A percentile compares a stretch with the other conserved stretches of the same genome.
phyloP scores from a whole-genome alignment of 768 basidiomycete species.

The Leucogyrophana mollusca region DNA sequence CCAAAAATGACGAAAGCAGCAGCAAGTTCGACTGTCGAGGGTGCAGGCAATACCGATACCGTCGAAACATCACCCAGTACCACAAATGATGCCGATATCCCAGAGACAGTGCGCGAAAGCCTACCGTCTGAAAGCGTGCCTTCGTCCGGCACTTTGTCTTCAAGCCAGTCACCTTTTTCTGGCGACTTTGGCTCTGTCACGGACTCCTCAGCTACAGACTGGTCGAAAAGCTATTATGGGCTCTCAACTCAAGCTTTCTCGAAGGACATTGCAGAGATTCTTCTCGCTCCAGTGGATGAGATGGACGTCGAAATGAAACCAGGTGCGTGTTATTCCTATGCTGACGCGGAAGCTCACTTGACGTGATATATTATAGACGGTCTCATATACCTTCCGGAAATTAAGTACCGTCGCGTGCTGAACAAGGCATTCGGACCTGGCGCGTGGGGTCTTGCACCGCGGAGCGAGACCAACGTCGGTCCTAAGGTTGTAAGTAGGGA shows the following conservation, averaged over 20 bases:
- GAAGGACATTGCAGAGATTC: conserved; percentile 66
- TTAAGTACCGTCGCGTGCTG: conserved; percentile 89
- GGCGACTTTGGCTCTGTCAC: conserved; percentile 24
- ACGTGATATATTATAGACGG: conserved; percentile 59
- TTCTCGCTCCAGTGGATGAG: conserved; percentile 74
- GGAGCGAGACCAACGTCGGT: conserved; percentile 88
- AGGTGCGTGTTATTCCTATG: conserved; percentile 47
- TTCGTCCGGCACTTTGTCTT: conserved; percentile 10
- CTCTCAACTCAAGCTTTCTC: conserved; percentile 76
- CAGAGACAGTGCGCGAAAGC: conserved; percentile 13
- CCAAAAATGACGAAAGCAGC: conserved; percentile 24
- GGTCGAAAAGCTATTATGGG: conserved; percentile 87
- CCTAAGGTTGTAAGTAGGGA: conserved; percentile 88
- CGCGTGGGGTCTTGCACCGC: conserved; percentile 94
- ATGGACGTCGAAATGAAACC: conserved; percentile 92
- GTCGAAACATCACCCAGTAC: conserved; percentile 21
- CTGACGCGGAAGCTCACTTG: background rate
- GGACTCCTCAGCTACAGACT: conserved; percentile 52
- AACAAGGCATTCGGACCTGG: conserved; percentile 96
- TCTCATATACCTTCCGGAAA: conserved; percentile 92
- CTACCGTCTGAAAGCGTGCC: conserved; percentile 13
- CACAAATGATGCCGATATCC: conserved; percentile 14
- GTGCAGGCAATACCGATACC: conserved; percentile 16
- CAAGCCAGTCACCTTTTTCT: conserved; percentile 22
- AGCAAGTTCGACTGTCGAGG: conserved; percentile 29